Percentiles rank a stretch among this genome's conserved stretches.
These are phyloP conservation scores for Williopsis jadinii DNA, from an alignment of 1,139 yeast genomes.

Conservation along the genomic window DNA sequence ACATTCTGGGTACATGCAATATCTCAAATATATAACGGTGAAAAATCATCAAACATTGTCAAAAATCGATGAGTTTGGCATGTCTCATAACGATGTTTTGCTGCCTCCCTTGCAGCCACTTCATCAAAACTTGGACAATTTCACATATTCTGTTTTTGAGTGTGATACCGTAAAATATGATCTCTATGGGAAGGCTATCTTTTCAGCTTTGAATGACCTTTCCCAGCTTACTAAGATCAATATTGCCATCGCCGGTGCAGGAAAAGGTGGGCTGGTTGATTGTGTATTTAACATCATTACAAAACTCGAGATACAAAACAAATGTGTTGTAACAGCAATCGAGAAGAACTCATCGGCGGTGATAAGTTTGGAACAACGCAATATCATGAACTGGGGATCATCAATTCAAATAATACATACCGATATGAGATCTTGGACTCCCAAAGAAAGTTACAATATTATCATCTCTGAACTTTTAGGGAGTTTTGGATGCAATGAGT, in stretches of 20 bases:
- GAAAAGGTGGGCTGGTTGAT: conserved; percentile 74
- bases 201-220: conserved; percentile 43
- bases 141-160: conserved; percentile 64
- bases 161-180: conserved; percentile 60
- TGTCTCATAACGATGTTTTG: conserved; percentile 32
- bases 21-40: conserved; percentile 41
- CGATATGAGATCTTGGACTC: conserved; percentile 51
- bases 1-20: conserved; percentile 37
- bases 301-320: conserved; percentile 22
- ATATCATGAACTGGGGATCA: conserved; percentile 37
- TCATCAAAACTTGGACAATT: conserved; percentile 44
- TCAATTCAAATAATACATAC: conserved; percentile 41
- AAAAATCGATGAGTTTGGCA: conserved; percentile 28
- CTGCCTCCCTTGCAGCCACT: conserved; percentile 70
- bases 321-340: conserved; percentile 42
- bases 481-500: conserved; percentile 87
- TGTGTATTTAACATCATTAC: conserved; percentile 38
- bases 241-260: conserved; percentile 76
- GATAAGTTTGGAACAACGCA: conserved; percentile 36
- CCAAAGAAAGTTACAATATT: conserved; percentile 37
- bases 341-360: conserved; percentile 70
- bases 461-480: conserved; percentile 80
- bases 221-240: conserved; percentile 16
- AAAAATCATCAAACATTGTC: conserved; percentile 25
- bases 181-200: conserved; percentile 60